Base-by-base conservation (phyloP, 192 early-diverging fungal species). In the Podila verticillata region DNA sequence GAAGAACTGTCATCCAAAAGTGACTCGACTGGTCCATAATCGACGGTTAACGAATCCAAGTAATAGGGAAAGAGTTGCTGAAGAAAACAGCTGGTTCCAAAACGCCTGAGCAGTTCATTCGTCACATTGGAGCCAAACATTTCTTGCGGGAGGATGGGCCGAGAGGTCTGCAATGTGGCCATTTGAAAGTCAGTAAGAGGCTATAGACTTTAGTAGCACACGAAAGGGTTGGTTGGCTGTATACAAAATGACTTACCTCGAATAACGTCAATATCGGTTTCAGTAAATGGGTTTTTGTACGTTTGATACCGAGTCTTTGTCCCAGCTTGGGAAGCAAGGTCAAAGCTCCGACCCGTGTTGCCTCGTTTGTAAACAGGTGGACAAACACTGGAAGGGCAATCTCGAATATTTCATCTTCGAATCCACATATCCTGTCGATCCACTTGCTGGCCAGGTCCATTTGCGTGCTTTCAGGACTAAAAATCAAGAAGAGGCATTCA, bases 231-330 rank as follows among this genome's bases (percentile, higher is more conserved):
- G 13, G 39, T 17, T 44, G n/a, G n/a, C n/a, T n/a, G n/a, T n/a
- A n/a, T n/a, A 44, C 2, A 15, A 44, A 44, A 28, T 35, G n/a
- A n/a, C 5, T 34, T 84, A 89, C 87, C 71, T 90, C 89, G 73
- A 90, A 88, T n/a, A 90, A 68, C 7, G 86, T 78, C 24, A 88
- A 68, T n/a, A 87, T 87, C 3, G 84, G 87, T 48, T 90, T 90
- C n/a, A 90, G 68, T 10, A 90, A 59, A 58, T 85, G 81, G 1
- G 61, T 49, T 12, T 87, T 87, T 5, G 86, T 79, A 17, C 75
- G 81, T 30, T 87, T 82, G 17, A 71, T 79, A 13, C 89, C 89
- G 5, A 90, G 73, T 24, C 86, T 63, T 34, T 86, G 83, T 1
- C 84, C 85, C 8, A 90, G 81, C 26, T 85, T 88, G 10, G 89